Conservation (phyloP, 768 basidiomycete genomes). For the Hypholoma fasciculare region DNA sequence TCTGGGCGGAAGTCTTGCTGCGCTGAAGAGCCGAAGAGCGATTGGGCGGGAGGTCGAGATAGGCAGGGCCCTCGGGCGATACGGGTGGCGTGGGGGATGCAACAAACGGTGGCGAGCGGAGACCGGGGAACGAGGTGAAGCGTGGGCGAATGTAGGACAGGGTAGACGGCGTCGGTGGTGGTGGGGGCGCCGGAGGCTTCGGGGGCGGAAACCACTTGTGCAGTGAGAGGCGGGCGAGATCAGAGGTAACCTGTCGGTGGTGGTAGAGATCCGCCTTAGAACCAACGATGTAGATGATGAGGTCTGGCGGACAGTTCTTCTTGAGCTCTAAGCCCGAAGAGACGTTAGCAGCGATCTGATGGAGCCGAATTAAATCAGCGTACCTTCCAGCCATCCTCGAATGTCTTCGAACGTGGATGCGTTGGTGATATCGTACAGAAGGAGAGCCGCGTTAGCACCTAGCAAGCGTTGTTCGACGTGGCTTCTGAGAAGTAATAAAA, state of each 20-base stretch:
- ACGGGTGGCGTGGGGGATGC: conserved; percentile 44
- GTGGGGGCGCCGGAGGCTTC: conserved; percentile 62
- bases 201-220: conserved; percentile 90
- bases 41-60: conserved; percentile 59
- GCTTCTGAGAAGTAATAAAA: conserved; percentile 8
- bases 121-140: conserved; percentile 69
- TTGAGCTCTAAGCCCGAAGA: conserved; percentile 64
- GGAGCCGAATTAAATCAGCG: conserved; percentile 18
- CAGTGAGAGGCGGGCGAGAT: conserved; percentile 80
- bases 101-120: conserved; percentile 57
- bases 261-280: conserved; percentile 83
- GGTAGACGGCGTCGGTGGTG: conserved; percentile 60
- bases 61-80: conserved; percentile 60
- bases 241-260: conserved; percentile 75
- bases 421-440: conserved; percentile 96
- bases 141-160: conserved; percentile 78
- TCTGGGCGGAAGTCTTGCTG: conserved; percentile 45
- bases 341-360: conserved; percentile 23
- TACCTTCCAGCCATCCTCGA: conserved; percentile 88
- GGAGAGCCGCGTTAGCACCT: conserved; percentile 91
- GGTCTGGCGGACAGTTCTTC: conserved; percentile 85
- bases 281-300: conserved; percentile 94
- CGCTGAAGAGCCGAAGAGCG: conserved; percentile 54
- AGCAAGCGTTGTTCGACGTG: conserved; percentile 17
- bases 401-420: conserved; percentile 86